Evolutionary conservation across 352 stramenopile species (phyloP), one percentile per base, ranked within the genome.

Genomic region (Thraustochytrium sp.): DNA sequence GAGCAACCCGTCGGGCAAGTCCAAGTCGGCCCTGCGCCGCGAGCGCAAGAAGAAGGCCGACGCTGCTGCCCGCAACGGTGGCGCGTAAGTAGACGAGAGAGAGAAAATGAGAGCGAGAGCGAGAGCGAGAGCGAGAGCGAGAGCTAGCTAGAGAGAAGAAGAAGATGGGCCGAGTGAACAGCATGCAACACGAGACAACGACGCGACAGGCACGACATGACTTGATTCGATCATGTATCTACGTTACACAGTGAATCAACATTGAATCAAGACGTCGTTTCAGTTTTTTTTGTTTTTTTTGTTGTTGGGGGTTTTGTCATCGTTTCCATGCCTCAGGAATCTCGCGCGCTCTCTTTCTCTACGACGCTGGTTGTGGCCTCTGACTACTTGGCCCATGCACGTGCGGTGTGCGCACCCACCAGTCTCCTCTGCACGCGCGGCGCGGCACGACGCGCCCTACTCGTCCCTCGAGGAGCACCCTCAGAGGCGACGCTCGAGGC

Each of bases 401-500:
- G 5, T 5, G 5, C 42, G 16, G 5, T 49, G 42, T 5, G 5
- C 16, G 42, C 42, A 49, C 5, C 5, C 42, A 49, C 42, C 16
- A 5, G 42, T 5, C 42, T n/a, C n/a, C 18, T 18, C 54, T 63
- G 21, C 54, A 21, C 23, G 34, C 26, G 34, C 5, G 8, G 26
- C 54, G 34, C 54, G 34, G 26, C 54, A 63, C 5, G 8, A 55
- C 18, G n/a, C 48, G 18, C 48, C 48, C 48, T 55, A n/a, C n/a
- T 55, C n/a, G 18, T 23, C n/a, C 16, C 48, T 55, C 48, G n/a
- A 55, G 18, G 48, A 18, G 48, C 16, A 55, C 9, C 26, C 36
- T 88, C 49, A 21, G n/a, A 56, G 85, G 44, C 75, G 55, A 26
- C 84, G 63, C n/a, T 99, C 96, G 36, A 99, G 90, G 61, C 95